A percentile compares a stretch with the other conserved stretches of the same genome.
These are phyloP conservation scores for Pseudomicrostroma phylloplanum DNA, from an alignment of 1,284 basidiomycete species.

Conservation along the genomic window DNA sequence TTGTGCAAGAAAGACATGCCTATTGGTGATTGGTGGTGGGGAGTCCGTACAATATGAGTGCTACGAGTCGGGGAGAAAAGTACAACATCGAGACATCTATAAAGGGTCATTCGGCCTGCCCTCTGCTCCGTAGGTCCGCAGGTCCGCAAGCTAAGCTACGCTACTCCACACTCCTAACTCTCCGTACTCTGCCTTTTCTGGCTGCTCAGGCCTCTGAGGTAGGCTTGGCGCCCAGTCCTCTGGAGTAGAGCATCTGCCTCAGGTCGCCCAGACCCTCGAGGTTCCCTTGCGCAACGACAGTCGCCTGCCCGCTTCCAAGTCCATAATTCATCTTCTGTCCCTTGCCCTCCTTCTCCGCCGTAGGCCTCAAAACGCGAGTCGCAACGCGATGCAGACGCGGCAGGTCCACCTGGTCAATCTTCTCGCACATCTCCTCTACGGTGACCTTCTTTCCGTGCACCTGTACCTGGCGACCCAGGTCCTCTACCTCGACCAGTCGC, in stretches of 20 bases:
- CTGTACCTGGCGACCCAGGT: conserved; percentile 66
- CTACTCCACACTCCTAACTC: no score
- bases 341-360: conserved; percentile 13
- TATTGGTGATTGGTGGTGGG: no score
- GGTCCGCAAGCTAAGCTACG: no score
- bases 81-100: no score
- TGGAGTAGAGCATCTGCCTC: conserved; percentile 29
- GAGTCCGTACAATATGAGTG: no score
- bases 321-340: conserved; percentile 12
- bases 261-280: conserved; percentile 40
- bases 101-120: no score
- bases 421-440: conserved; percentile 82
- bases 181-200: no score
- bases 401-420: conserved; percentile 74
- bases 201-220: background rate
- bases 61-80: no score
- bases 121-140: no score
- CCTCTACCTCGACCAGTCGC: conserved; percentile 65
- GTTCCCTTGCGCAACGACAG: conserved; percentile 43
- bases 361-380: conserved; percentile 60
- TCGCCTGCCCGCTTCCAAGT: conserved; percentile 30
- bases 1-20: no score
- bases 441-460: conserved; percentile 84
- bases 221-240: conserved; percentile 28
- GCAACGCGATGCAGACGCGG: conserved; percentile 69